Conservation (phyloP, 2,329 filamentous ascomycete genomes). For the Xylariaceae sp. region DNA sequence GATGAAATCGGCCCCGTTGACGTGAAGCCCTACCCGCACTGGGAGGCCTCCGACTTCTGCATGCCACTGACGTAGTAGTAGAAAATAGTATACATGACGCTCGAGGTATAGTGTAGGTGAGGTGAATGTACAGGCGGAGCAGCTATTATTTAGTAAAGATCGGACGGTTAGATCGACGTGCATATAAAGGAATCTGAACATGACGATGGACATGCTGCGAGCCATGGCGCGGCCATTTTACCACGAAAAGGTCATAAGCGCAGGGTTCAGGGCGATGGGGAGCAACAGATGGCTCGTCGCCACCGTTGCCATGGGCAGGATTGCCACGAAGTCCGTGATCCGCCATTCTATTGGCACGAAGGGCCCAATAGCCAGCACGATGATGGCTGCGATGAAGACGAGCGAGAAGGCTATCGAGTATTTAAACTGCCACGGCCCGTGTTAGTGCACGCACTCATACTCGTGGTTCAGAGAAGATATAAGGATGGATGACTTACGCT, state of each 20-base stretch:
- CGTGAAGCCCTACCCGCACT: too few species aligned
- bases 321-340: slow-evolving; percentile 68
- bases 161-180: too few species aligned
- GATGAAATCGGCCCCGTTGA: too few species aligned
- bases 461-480: too few species aligned
- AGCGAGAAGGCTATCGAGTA: slow-evolving; percentile 61
- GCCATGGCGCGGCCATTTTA: slow-evolving; percentile 34
- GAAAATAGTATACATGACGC: too few species aligned
- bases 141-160: too few species aligned
- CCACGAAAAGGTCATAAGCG: slow-evolving; percentile 74
- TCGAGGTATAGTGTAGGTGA: too few species aligned
- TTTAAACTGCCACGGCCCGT: slow-evolving; percentile 52
- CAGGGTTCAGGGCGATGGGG: slow-evolving; percentile 71
- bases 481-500: slow-evolving; percentile 54
- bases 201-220: slow-evolving; percentile 4
- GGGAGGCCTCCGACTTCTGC: too few species aligned
- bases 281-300: slow-evolving; percentile 63
- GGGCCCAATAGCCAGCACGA: slow-evolving; percentile 56
- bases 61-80: too few species aligned
- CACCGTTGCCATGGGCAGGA: slow-evolving; percentile 70
- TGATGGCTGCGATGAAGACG: slow-evolving; percentile 54
- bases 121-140: too few species aligned
- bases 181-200: not conserved
- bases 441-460: slow-evolving; percentile 6
- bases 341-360: slow-evolving; percentile 63